These are phyloP conservation scores for Entophlyctis luteolus DNA, from an alignment of 192 early-diverging fungal genomes.

Conservation along the genomic window DNA sequence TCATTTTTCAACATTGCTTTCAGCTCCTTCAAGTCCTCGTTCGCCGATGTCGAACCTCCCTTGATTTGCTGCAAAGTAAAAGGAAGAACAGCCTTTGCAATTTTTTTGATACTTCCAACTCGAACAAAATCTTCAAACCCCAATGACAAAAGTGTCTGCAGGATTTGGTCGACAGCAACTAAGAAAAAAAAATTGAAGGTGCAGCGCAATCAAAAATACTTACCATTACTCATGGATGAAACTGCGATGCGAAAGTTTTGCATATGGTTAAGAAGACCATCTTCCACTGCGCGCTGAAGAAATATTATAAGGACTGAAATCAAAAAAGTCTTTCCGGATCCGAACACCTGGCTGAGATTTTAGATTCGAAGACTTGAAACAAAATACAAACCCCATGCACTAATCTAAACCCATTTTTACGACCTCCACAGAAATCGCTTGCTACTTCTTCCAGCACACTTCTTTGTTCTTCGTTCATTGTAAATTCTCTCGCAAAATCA, in stretches of 20 bases:
- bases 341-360: slow-evolving; percentile 29
- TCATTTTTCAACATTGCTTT: slow-evolving; percentile 65
- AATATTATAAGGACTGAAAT: slow-evolving; percentile 42
- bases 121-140: slow-evolving; percentile 44
- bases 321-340: slow-evolving; percentile 46
- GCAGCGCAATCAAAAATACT: background rate
- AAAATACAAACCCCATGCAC: slow-evolving; percentile 33
- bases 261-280: slow-evolving; percentile 22
- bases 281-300: slow-evolving; percentile 15
- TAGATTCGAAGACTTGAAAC: background rate
- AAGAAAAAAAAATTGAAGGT: background rate
- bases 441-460: slow-evolving; percentile 15
- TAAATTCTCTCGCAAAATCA: slow-evolving; percentile 12
- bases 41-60: no score
- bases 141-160: slow-evolving; percentile 32
- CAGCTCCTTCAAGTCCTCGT: slow-evolving; percentile 71
- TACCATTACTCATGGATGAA: slow-evolving; percentile 48
- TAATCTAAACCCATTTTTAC: slow-evolving; percentile 10
- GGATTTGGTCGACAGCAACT: slow-evolving; percentile 51
- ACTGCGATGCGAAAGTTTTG: slow-evolving; percentile 33
- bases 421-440: background rate
- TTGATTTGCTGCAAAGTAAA: slow-evolving; percentile 35
- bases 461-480: slow-evolving; percentile 37
- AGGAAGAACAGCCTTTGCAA: slow-evolving; percentile 42
- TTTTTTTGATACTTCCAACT: slow-evolving; percentile 51